Evolutionary conservation across 2,329 filamentous ascomycete genomes (phyloP), one percentile per base, ranked within the genome.

Genomic region (Exophiala alcalophila): DNA sequence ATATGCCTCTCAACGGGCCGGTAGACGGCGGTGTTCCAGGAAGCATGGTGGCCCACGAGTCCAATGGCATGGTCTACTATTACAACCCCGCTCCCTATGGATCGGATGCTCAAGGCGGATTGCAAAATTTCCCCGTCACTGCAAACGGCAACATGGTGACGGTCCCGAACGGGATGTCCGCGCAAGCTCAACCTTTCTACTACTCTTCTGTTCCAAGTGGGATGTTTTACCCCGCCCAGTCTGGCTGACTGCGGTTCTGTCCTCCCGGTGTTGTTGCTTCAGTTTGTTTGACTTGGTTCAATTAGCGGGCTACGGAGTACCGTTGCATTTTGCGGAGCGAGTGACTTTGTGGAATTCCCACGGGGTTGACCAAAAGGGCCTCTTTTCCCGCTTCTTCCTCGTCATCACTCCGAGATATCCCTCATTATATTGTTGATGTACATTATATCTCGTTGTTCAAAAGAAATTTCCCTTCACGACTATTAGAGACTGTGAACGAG

Each of bases 41-140:
- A 3, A 73, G 72, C 12, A 77, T 78, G 44, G 76, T 84, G 14
- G 87, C 88, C 0, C 90, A 96, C 63, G 91, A 97, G 68, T 82
- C 83, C 52, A 94, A 95, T 56, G 92, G 92, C 49, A 97, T 94
- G 77, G 89, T 95, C 1, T 97, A 94, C 65, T 98, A 95, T 62
- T 90, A 89, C 58, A 86, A 94, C 59, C 76, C 86, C 5, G 76
- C 81, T n/a, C 44, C 47, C 36, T 46, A 32, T 24, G n/a, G 38
- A 7, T 26, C 78, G 14, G 57, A 62, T 20, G 26, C 40, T 21
- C 45, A 45, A 37, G 57, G 57, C 28, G 68, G 68, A 42, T 57
- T 67, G 23, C 61, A 62, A 32, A 68, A 72, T 41, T 86, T 81
- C 57, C 67, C 74, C 7, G 69, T 76, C 37, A 68, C 74, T 30